Percentiles rank a stretch among this genome's conserved stretches.
Conservation (phyloP, 495 filamentous ascomycete genomes). For the Penicillium silybi region DNA sequence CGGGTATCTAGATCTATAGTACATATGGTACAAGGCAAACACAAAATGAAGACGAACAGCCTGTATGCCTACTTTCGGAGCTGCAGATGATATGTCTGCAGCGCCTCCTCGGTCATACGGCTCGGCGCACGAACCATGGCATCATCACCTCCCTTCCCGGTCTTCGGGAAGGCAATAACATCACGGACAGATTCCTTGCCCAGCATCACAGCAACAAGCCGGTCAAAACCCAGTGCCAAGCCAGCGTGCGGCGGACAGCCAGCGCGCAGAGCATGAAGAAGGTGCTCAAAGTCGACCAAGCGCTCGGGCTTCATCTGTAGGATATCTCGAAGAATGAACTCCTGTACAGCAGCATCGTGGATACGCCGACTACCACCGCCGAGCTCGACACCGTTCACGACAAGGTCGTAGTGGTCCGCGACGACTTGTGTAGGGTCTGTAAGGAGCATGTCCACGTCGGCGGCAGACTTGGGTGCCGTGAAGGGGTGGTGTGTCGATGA, state of each 20-base stretch:
- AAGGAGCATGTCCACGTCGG: constrained; percentile 71
- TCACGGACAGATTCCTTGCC: constrained; percentile 74
- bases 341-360: constrained; percentile 78
- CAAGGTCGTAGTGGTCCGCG: constrained; percentile 90
- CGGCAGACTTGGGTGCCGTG: constrained; percentile 71
- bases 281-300: constrained; percentile 73
- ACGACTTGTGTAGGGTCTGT: constrained; percentile 66
- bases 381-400: constrained; percentile 92
- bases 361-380: constrained; percentile 93
- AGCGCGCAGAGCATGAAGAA: constrained; percentile 73
- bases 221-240: constrained; percentile 87
- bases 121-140: constrained; percentile 72
- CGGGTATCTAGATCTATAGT: constrained; percentile 20
- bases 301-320: constrained; percentile 61
- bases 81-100: constrained; percentile 63
- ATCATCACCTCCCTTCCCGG: constrained; percentile 76
- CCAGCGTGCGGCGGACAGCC: constrained; percentile 98
- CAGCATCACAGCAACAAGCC: constrained; percentile 76
- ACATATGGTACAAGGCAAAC: not conserved
- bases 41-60: not conserved
- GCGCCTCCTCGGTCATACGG: constrained; percentile 55
- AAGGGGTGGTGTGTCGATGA: constrained; percentile 94
- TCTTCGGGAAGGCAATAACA: constrained; percentile 96
- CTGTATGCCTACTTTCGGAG: constrained; percentile 19
- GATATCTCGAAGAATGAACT: constrained; percentile 80